Base-by-base conservation (phyloP, 257 asterid genomes). In the Parsonsia alboflavescens region DNA sequence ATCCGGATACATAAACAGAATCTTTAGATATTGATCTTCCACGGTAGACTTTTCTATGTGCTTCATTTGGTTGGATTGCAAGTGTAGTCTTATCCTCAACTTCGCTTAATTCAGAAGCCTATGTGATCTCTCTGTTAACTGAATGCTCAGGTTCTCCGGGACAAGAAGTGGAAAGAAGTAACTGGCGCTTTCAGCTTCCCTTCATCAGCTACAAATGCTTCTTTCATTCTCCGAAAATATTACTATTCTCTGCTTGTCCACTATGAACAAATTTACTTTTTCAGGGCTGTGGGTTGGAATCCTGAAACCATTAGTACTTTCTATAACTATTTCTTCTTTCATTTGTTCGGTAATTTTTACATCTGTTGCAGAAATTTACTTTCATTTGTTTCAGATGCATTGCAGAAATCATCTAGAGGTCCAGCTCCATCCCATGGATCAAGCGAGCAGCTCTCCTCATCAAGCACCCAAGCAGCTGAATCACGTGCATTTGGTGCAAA, bases 121-220 rank as follows among this genome's bases (percentile, higher is more conserved):
- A 66, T 12, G 17, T 9, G 22, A 45, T 76, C 36, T 61, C 24
- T 33, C 64, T 72, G 73, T 57, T 45, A 4, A 69, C 65, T 72
- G 74, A 19, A 49, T 44, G 17, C 53, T 54, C 90, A 93, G 97
- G 84, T 89, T 75, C 65, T 90, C 71, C 79, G 76, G 80, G 96
- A 90, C 28, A 89, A 80, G 75, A 92, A 76, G 75, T 94, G 99
- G 99, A 92, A 84, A 81, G 97, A 94, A 56, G 86, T 92, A 30
- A 89, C 92, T 2, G 74, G 84, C 6, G 86, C 75, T 78, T 94
- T 94, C 81, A 83, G 77, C 78, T 94, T 94, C 71, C 97, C 97
- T 6, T 78, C 93, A 8, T 88, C 98, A 1, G 99, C 99, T 1
- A 94, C 98, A 28, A 94, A 94, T 45, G 97, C 98, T 45, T 92